phyloP scores from a whole-genome alignment of 2,329 filamentous ascomycete species.

The Didymella lethalis region DNA sequence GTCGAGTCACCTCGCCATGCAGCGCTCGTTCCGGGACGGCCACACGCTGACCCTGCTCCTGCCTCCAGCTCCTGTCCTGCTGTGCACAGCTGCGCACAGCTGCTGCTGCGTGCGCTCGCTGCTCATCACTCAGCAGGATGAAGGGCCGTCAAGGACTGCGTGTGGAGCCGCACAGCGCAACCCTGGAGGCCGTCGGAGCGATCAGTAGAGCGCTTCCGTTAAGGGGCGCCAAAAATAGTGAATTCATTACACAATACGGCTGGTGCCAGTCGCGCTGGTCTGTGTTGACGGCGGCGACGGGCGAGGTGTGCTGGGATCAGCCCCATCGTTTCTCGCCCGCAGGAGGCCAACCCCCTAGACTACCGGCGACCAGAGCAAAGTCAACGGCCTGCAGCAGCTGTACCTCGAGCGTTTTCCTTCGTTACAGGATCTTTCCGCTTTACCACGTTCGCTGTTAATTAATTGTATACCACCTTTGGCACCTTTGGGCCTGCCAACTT shows the following conservation, averaged over 20 bases:
- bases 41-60: conserved; percentile 13
- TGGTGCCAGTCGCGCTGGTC: conserved; percentile 2
- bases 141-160: conserved; percentile 5
- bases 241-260: conserved; percentile 27
- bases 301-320: conserved; percentile 23
- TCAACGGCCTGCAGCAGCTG: conserved; percentile 28
- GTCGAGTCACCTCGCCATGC: conserved; percentile 18
- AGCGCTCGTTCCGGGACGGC: conserved; percentile 4
- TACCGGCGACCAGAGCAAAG: conserved; percentile 19
- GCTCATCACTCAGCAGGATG: conserved; percentile 16
- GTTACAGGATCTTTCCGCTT: conserved; percentile 32
- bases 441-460: conserved; percentile 44
- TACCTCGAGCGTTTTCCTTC: conserved; percentile 34
- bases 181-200: conserved; percentile 11
- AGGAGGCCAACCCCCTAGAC: conserved; percentile 30
- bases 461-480: conserved; percentile 23
- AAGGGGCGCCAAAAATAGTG: conserved; percentile 17
- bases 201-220: conserved; percentile 14
- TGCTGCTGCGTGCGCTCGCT: conserved; percentile 12
- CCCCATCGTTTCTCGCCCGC: conserved; percentile 29
- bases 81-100: conserved; percentile 3
- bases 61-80: neutral
- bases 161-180: conserved; percentile 22
- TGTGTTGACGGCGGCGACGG: conserved; percentile 16
- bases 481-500: conserved; percentile 4